Evolutionary conservation across 306 rosid genomes (phyloP).

Genomic region (Carpinus fangiana): DNA sequence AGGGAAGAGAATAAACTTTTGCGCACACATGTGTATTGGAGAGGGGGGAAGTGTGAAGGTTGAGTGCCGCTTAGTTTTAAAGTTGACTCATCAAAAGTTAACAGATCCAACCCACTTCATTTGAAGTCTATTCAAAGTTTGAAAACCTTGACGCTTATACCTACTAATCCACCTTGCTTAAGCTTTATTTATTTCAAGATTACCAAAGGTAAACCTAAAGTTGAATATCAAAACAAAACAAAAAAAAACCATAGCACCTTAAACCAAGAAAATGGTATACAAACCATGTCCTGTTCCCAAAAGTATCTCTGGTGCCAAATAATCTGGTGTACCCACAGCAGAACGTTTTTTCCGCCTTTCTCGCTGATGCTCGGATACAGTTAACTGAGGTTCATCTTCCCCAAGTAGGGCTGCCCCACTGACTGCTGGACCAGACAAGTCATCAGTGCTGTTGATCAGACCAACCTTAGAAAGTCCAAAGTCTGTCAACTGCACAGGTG

Average conservation of each 20-base stretch:
- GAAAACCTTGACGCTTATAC: background rate
- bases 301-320: conserved; percentile 98
- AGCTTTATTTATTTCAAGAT: conserved; percentile 22
- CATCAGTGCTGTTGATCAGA: conserved; percentile 98
- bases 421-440: conserved; percentile 91
- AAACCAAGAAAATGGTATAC: conserved; percentile 57
- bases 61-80: background rate
- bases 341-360: conserved; percentile 88
- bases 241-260: conserved; percentile 48
- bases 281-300: conserved; percentile 99
- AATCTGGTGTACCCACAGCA: conserved; percentile 99
- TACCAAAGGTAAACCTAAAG: conserved; percentile 22
- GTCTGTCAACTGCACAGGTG: conserved; percentile 78
- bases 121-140: background rate
- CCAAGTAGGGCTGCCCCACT: conserved; percentile 72
- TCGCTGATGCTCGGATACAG: conserved; percentile 76
- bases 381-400: conserved; percentile 67
- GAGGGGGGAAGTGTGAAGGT: background rate
- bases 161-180: background rate
- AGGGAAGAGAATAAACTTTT: background rate
- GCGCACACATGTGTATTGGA: background rate
- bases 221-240: background rate
- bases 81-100: background rate
- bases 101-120: background rate
- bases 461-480: conserved; percentile 99